Evolutionary conservation across 2,329 filamentous ascomycete species (phyloP).

Genomic region (Ophiocordyceps sinensis): DNA sequence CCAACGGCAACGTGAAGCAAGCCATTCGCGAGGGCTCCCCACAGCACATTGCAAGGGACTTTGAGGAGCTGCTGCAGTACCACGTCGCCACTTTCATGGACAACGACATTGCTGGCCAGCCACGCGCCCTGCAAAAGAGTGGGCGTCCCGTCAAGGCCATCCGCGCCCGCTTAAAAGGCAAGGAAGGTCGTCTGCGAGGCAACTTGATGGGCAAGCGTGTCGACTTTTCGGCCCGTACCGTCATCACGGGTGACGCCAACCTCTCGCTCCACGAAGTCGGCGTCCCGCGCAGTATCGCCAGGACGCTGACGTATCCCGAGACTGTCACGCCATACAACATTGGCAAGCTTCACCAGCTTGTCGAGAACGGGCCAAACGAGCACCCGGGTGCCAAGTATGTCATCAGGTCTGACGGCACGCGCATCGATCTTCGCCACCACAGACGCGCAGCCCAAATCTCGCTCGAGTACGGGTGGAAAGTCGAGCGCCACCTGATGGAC

Average conservation of each 20-base stretch:
- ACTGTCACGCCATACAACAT: slow-evolving; percentile 98
- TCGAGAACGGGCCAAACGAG: slow-evolving; percentile 86
- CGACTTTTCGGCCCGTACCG: slow-evolving; percentile 97
- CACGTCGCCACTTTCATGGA: slow-evolving; percentile 99
- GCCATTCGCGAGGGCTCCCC: slow-evolving; percentile 86
- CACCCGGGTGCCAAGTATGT: slow-evolving; percentile 96
- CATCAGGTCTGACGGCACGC: slow-evolving; percentile 80
- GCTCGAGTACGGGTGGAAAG: slow-evolving; percentile 94
- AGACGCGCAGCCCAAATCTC: slow-evolving; percentile 75
- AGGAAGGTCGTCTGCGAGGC: slow-evolving; percentile 92
- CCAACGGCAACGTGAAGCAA: slow-evolving; percentile 86
- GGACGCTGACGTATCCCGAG: slow-evolving; percentile 89
- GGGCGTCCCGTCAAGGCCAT: slow-evolving; percentile 95
- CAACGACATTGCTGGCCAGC: slow-evolving; percentile 93
- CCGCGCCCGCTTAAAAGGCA: slow-evolving; percentile 92
- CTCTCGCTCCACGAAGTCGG: slow-evolving; percentile 93
- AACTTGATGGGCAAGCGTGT: slow-evolving; percentile 99
- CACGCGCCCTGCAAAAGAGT: slow-evolving; percentile 90
- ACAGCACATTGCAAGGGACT: slow-evolving; percentile 80
- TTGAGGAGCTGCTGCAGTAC: slow-evolving; percentile 85
- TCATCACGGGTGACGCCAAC: slow-evolving; percentile 98
- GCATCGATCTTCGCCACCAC: slow-evolving; percentile 89
- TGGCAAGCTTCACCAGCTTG: slow-evolving; percentile 72
- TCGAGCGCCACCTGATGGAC: slow-evolving; percentile 90
- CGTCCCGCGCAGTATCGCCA: slow-evolving; percentile 84